A percentile compares a stretch with the other conserved stretches of the same genome.
phyloP scores from a whole-genome alignment of 2,329 filamentous ascomycete genomes.

The Diaporthe ilicicola region DNA sequence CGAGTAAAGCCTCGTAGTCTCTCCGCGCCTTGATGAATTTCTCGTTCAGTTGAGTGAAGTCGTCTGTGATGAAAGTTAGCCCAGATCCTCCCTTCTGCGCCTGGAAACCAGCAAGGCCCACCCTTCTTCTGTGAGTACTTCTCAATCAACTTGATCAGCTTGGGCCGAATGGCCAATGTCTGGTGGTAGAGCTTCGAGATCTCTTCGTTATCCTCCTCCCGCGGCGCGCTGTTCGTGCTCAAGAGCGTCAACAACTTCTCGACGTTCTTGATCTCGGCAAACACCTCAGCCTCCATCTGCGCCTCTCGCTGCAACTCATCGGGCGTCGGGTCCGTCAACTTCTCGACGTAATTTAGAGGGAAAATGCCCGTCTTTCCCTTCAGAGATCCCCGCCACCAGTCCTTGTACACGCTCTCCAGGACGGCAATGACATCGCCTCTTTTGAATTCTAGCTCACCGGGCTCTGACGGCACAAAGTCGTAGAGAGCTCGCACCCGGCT shows the following conservation, averaged over 20 bases:
- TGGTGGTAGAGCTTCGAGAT: constrained; percentile 95
- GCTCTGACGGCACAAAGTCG: constrained; percentile 93
- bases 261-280: constrained; percentile 71
- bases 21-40: constrained; percentile 99
- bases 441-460: constrained; percentile 93
- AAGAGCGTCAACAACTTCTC: constrained; percentile 83
- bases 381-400: constrained; percentile 98
- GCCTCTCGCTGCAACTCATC: constrained; percentile 96
- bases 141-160: constrained; percentile 96
- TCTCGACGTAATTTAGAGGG: constrained; percentile 98
- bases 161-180: constrained; percentile 91
- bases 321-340: constrained; percentile 90
- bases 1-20: constrained; percentile 95
- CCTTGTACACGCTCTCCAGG: constrained; percentile 96
- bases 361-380: constrained; percentile 97
- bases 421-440: constrained; percentile 98
- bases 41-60: constrained; percentile 98
- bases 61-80: constrained; percentile 66
- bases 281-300: constrained; percentile 84
- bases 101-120: constrained; percentile 47
- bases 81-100: background rate
- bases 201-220: constrained; percentile 94
- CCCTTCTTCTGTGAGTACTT: constrained; percentile 99
- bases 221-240: constrained; percentile 82
- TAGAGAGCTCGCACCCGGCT: constrained; percentile 93